Evolutionary conservation across 208 protist genomes (phyloP).

Genomic region (Trypanosoma caninum): DNA sequence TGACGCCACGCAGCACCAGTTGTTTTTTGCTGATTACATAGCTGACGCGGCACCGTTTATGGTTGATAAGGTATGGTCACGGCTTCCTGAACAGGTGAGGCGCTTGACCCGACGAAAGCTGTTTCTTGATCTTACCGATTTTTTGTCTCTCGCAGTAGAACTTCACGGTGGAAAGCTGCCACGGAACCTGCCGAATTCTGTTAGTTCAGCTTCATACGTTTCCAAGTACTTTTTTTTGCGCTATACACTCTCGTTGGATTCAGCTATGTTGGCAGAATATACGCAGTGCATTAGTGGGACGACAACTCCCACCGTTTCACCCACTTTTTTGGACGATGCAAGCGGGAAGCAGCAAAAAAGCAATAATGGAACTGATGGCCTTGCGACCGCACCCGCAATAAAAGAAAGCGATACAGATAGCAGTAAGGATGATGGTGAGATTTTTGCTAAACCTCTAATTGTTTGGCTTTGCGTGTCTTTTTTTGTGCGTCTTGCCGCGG

Average conservation of each 20-base stretch:
- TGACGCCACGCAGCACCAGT: slow-evolving; percentile 32
- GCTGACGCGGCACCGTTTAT: slow-evolving; percentile 64
- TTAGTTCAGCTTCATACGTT: slow-evolving; percentile 57
- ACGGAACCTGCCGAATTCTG: slow-evolving; percentile 59
- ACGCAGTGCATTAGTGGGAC: slow-evolving; percentile 22
- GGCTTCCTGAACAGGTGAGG: slow-evolving; percentile 67
- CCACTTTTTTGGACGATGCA: background rate
- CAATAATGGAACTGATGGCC: background rate
- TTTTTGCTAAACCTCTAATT: slow-evolving; percentile 30
- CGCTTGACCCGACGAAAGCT: slow-evolving; percentile 46
- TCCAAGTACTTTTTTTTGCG: slow-evolving; percentile 80
- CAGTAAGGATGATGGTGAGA: slow-evolving; percentile 29
- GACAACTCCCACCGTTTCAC: background rate
- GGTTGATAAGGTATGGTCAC: slow-evolving; percentile 66
- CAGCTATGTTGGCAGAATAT: slow-evolving; percentile 31
- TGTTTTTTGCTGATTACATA: slow-evolving; percentile 51
- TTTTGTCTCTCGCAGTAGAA: slow-evolving; percentile 68
- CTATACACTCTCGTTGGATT: slow-evolving; percentile 59
- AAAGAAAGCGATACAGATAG: slow-evolving; percentile 19
- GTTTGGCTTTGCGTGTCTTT: slow-evolving; percentile 69
- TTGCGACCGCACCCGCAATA: background rate
- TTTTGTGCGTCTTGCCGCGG: slow-evolving; percentile 65
- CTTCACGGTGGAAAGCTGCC: slow-evolving; percentile 47
- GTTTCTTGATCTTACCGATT: slow-evolving; percentile 77
- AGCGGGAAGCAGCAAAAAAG: background rate